phyloP scores from a whole-genome alignment of 176 grass and related monocot species.

The Saccharum spontaneum region DNA sequence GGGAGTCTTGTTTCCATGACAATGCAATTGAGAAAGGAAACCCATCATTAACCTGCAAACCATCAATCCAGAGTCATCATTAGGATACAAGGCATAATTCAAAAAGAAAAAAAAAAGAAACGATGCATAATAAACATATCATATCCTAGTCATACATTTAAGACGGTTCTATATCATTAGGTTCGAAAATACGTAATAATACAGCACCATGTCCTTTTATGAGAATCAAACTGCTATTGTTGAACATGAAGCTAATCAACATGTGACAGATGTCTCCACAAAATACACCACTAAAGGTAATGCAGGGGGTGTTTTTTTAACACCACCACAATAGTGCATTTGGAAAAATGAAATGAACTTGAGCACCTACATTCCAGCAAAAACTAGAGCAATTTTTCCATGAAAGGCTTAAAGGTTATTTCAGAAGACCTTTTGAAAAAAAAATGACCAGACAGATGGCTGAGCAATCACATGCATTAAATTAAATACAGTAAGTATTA shows the following conservation, averaged over 20 bases:
- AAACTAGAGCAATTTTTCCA: neutral
- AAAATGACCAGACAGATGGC: neutral
- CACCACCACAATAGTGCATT: neutral
- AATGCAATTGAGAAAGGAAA: slow-evolving; percentile 84
- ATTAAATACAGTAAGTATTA: neutral
- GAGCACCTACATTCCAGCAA: neutral
- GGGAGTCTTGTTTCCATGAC: slow-evolving; percentile 71
- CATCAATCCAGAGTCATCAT: neutral
- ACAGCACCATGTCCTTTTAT: neutral
- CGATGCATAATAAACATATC: neutral
- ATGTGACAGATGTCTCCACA: neutral
- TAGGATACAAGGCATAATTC: neutral
- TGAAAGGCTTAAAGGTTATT: neutral
- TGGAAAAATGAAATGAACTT: neutral
- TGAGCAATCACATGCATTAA: neutral
- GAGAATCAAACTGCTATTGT: neutral
- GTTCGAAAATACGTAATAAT: neutral
- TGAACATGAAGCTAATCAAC: neutral
- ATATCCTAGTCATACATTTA: neutral
- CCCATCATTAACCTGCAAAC: slow-evolving; percentile 72
- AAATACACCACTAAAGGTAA: neutral
- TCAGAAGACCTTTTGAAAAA: neutral
- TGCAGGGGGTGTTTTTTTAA: neutral
- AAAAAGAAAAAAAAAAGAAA: neutral
- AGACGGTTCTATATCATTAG: neutral